These are phyloP conservation scores for Podosphaera fusca DNA, from an alignment of 2,329 filamentous ascomycete species.

Conservation along the genomic window DNA sequence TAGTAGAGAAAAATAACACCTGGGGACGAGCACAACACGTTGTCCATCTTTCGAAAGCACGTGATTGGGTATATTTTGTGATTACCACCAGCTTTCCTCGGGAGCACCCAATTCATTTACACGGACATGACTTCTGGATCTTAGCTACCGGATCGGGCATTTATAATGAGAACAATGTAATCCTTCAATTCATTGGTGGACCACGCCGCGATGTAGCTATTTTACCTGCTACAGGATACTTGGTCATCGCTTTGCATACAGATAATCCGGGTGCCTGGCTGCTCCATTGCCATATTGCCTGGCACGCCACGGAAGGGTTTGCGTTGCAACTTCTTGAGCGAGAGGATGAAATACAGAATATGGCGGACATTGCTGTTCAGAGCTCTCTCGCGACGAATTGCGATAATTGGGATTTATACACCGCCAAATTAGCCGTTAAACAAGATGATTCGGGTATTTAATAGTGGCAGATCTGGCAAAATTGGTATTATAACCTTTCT, in stretches of 20 bases:
- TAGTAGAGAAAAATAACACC: constrained; percentile 11
- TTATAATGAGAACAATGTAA: constrained; percentile 11
- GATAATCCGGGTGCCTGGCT: constrained; percentile 15
- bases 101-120: constrained; percentile 21
- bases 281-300: constrained; percentile 19
- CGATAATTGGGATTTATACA: constrained; percentile 12
- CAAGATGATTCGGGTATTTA: constrained; percentile 9
- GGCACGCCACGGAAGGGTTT: constrained; percentile 31
- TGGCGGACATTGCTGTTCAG: constrained; percentile 7
- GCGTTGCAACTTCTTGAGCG: constrained; percentile 25
- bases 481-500: no score
- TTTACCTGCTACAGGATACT: constrained; percentile 15
- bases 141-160: constrained; percentile 23
- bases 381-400: constrained; percentile 12
- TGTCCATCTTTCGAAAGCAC: constrained; percentile 10
- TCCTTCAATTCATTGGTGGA: constrained; percentile 19
- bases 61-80: constrained; percentile 14
- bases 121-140: constrained; percentile 26
- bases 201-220: constrained; percentile 28
- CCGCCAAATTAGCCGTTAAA: constrained; percentile 2
- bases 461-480: constrained; percentile 11
- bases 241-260: constrained; percentile 11
- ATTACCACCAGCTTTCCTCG: constrained; percentile 9
- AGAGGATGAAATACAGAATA: constrained; percentile 2
- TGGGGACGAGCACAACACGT: constrained; percentile 9